Conservation (phyloP, 1,284 basidiomycete species). For the Schizophyllum commune region DNA sequence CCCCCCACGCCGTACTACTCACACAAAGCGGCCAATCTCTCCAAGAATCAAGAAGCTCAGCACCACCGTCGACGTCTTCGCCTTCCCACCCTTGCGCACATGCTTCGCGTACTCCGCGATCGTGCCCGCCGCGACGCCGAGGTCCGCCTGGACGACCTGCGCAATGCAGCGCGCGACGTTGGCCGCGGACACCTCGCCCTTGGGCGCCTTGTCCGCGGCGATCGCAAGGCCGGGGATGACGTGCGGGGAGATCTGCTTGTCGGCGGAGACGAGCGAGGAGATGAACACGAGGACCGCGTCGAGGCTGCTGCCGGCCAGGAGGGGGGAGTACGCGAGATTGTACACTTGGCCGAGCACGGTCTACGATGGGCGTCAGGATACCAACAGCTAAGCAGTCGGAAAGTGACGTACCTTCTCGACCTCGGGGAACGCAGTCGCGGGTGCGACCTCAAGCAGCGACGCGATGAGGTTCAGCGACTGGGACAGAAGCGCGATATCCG, state of each 20-base stretch:
- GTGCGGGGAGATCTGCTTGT: conserved; percentile 73
- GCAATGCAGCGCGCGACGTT: conserved; percentile 84
- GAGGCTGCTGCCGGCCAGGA: conserved; percentile 65
- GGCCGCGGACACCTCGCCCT: conserved; percentile 40
- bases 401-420: conserved; percentile 50
- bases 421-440: conserved; percentile 56
- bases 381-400: no score
- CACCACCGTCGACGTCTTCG: conserved; percentile 58
- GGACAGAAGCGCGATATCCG: conserved; percentile 74
- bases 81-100: conserved; percentile 30
- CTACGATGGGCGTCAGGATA: not conserved
- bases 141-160: conserved; percentile 65
- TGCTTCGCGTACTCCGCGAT: conserved; percentile 73
- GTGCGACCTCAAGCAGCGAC: conserved; percentile 63
- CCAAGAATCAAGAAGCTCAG: conserved; percentile 85
- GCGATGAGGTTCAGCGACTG: conserved; percentile 68
- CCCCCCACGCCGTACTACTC: conserved; percentile 18
- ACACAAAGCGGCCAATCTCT: conserved; percentile 86
- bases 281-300: conserved; percentile 83
- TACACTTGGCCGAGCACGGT: conserved; percentile 65
- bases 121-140: conserved; percentile 66
- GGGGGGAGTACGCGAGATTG: conserved; percentile 67
- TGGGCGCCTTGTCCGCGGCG: conserved; percentile 49
- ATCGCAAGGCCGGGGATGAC: conserved; percentile 66
- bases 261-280: conserved; percentile 71